phyloP scores from a whole-genome alignment of 2,329 filamentous ascomycete genomes.

The Colletotrichum siamense region DNA sequence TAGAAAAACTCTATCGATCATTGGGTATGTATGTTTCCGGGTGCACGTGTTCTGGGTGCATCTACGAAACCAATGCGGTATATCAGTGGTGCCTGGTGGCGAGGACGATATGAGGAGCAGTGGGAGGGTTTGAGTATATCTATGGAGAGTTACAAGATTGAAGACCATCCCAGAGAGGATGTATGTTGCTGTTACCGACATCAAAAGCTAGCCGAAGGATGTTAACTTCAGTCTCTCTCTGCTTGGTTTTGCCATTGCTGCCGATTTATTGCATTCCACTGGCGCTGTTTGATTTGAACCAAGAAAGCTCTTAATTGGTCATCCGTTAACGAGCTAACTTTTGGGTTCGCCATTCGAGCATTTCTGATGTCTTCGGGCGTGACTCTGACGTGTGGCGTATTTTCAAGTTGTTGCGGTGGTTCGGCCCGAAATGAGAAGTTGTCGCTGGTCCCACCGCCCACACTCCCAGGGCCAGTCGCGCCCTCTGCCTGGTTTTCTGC shows the following conservation, averaged over 20 bases:
- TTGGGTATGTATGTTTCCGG: neutral
- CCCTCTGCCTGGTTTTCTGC: neutral
- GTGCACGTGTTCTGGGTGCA: neutral
- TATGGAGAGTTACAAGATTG: neutral
- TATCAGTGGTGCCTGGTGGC: neutral
- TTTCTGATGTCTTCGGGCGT: neutral
- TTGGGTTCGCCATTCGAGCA: neutral
- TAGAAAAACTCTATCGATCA: neutral
- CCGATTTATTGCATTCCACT: neutral
- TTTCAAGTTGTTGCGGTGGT: neutral
- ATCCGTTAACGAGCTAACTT: neutral
- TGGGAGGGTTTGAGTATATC: neutral
- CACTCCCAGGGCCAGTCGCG: neutral
- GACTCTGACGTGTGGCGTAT: rapidly evolving
- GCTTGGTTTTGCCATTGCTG: neutral
- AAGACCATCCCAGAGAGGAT: neutral
- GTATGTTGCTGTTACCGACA: neutral
- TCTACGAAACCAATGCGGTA: neutral
- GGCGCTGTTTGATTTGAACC: neutral
- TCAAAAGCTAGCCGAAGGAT: neutral
- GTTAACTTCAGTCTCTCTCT: neutral
- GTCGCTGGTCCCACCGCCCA: neutral
- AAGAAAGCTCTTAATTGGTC: neutral
- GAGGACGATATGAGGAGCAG: neutral
- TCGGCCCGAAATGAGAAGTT: neutral